Conservation (phyloP, 2,329 filamentous ascomycete species). For the Hirsutella rhossiliensis region DNA sequence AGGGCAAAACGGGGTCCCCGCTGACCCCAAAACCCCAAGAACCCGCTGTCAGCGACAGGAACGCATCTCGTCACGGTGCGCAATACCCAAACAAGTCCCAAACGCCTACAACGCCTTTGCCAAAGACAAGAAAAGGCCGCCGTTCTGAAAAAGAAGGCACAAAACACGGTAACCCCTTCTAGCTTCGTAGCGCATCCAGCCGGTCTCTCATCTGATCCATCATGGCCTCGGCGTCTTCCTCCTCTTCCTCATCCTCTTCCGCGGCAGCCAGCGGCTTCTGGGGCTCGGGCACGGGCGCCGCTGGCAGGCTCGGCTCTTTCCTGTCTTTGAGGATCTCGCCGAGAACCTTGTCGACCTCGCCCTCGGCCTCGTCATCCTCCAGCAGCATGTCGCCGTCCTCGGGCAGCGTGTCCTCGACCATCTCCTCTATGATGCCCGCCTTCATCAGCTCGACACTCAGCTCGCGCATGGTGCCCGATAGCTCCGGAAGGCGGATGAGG, state of each 20-base stretch:
- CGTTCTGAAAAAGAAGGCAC: neutral
- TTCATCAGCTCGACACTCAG: conserved; percentile 80
- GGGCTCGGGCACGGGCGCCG: conserved; percentile 42
- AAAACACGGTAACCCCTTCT: neutral
- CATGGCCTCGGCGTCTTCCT: conserved; percentile 79
- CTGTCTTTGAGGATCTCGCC: conserved; percentile 81
- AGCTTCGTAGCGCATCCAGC: conserved; percentile 84
- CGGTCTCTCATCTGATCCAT: conserved; percentile 90
- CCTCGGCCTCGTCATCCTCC: conserved; percentile 63
- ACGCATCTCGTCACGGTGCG: too few relatives aligned
- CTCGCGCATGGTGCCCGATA: conserved; percentile 82
- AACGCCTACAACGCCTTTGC: neutral
- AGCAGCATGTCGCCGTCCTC: conserved; percentile 58
- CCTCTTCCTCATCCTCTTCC: conserved; percentile 59
- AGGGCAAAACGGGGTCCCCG: too few relatives aligned
- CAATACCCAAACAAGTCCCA: neutral
- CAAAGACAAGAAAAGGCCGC: neutral
- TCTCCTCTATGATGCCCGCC: conserved; percentile 95
- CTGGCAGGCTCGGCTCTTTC: conserved; percentile 46
- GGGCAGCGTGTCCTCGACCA: conserved; percentile 81
- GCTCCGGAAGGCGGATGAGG: conserved; percentile 70
- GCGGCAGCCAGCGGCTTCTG: conserved; percentile 38
- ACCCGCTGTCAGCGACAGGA: too few relatives aligned
- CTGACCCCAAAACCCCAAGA: too few relatives aligned
- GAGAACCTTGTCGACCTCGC: conserved; percentile 85